phyloP scores from a whole-genome alignment of 495 filamentous ascomycete species.

The Glarea lozoyensis region DNA sequence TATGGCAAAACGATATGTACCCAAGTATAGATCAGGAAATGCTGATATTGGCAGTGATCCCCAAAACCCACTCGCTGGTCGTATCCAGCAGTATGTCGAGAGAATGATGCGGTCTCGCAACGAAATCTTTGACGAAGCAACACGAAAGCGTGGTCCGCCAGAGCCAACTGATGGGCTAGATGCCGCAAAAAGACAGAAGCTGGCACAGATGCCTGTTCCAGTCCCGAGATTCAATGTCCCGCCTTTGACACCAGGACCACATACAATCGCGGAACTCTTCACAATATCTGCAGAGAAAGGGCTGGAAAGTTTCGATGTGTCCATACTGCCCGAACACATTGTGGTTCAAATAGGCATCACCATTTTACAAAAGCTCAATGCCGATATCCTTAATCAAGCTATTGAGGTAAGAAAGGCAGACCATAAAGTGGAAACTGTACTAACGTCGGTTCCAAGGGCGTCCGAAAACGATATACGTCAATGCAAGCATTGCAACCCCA shows the following conservation, averaged over 20 bases:
- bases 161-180: slow-evolving; percentile 64
- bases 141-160: slow-evolving; percentile 59
- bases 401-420: slow-evolving; percentile 40
- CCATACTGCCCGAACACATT: slow-evolving; percentile 61
- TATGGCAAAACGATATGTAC: slow-evolving; percentile 26
- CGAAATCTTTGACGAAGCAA: slow-evolving; percentile 68
- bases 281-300: slow-evolving; percentile 68
- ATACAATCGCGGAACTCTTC: slow-evolving; percentile 70
- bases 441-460: slow-evolving; percentile 15
- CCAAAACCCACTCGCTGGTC: slow-evolving; percentile 52
- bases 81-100: slow-evolving; percentile 77
- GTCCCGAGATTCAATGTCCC: slow-evolving; percentile 43
- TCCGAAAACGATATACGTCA: slow-evolving; percentile 21
- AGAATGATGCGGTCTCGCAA: slow-evolving; percentile 61
- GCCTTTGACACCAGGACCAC: slow-evolving; percentile 62
- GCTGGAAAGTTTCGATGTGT: slow-evolving; percentile 73
- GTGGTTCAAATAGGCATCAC: slow-evolving; percentile 69
- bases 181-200: slow-evolving; percentile 58
- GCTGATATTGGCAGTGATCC: slow-evolving; percentile 47
- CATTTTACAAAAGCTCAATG: slow-evolving; percentile 56
- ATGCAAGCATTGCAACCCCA: slow-evolving; percentile 27
- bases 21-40: background rate
- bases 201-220: slow-evolving; percentile 42
- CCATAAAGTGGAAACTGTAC: slow-evolving; percentile 33
- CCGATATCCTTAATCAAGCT: slow-evolving; percentile 53